Percentiles rank a stretch among this genome's conserved stretches.
phyloP scores from a whole-genome alignment of 331 rosid genomes.

The Malus hybrid region DNA sequence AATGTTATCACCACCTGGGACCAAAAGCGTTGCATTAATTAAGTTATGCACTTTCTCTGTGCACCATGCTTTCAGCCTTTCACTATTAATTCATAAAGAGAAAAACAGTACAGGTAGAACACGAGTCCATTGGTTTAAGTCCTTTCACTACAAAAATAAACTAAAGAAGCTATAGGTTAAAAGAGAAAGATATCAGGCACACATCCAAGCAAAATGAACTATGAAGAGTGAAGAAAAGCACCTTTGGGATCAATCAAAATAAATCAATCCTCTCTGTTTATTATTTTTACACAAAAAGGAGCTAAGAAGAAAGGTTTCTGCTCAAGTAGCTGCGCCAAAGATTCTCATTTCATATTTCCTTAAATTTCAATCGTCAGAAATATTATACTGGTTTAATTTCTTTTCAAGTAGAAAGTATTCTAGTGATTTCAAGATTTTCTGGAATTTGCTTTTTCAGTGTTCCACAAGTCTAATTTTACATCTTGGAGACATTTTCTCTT shows the following conservation, averaged over 20 bases:
- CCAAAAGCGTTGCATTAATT: not conserved
- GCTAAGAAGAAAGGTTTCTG: not conserved
- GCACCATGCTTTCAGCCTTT: not conserved
- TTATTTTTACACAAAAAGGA: not conserved
- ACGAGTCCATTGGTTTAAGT: not conserved
- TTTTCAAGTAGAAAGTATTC: not conserved
- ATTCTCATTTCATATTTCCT: not conserved
- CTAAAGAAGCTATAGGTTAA: not conserved
- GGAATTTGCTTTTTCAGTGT: not conserved
- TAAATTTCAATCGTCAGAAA: not conserved
- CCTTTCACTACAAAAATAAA: not conserved
- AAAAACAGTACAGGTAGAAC: not conserved
- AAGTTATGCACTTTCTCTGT: not conserved
- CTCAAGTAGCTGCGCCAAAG: not conserved
- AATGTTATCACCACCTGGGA: constrained; percentile 84
- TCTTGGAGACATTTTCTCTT: not conserved
- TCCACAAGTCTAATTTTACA: not conserved
- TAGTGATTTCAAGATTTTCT: not conserved
- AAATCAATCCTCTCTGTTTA: not conserved
- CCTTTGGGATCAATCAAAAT: not conserved
- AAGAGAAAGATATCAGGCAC: not conserved
- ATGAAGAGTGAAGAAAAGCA: not conserved
- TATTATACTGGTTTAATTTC: not conserved
- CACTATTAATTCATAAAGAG: not conserved
- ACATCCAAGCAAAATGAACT: not conserved